These are phyloP conservation scores for Collybia mongolica DNA, from an alignment of 768 basidiomycete genomes.

Conservation along the genomic window DNA sequence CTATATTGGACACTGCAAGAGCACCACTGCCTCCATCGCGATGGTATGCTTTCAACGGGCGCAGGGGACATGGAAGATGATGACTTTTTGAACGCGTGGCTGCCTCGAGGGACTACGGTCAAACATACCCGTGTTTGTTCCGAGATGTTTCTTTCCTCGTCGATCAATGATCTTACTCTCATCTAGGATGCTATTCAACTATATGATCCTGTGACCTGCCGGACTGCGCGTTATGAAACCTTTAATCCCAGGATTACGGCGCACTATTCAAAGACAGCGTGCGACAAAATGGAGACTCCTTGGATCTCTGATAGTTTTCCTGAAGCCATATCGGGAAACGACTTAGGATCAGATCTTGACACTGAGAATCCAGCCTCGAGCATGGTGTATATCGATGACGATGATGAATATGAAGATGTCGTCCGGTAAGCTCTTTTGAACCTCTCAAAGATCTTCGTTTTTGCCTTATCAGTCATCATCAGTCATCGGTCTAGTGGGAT, in stretches of 20 bases:
- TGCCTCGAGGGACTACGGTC: slow-evolving; percentile 36
- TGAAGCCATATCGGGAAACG: slow-evolving; percentile 31
- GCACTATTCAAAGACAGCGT: slow-evolving; percentile 34
- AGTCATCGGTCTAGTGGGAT: slow-evolving; percentile 37
- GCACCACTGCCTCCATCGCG: slow-evolving; percentile 42
- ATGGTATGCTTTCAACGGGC: slow-evolving; percentile 34
- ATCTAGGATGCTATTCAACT: slow-evolving; percentile 40
- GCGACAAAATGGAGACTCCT: slow-evolving; percentile 24
- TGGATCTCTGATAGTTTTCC: slow-evolving; percentile 29
- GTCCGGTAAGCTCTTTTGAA: slow-evolving; percentile 18
- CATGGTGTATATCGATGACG: slow-evolving; percentile 27
- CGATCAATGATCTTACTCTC: neutral
- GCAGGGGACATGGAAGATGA: slow-evolving; percentile 34
- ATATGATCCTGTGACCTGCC: slow-evolving; percentile 36
- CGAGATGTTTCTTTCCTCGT: neutral
- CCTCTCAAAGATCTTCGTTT: slow-evolving; percentile 6
- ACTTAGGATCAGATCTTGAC: slow-evolving; percentile 13
- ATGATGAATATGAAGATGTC: slow-evolving; percentile 39
- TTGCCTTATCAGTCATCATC: neutral
- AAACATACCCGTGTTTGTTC: slow-evolving; percentile 30
- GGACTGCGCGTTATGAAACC: slow-evolving; percentile 43
- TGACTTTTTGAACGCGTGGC: slow-evolving; percentile 48
- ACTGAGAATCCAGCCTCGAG: slow-evolving; percentile 10
- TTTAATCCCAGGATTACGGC: slow-evolving; percentile 35
- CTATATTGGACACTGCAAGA: slow-evolving; percentile 42